Conservation (phyloP, 768 basidiomycete species). For the Termitomyces sp. region DNA sequence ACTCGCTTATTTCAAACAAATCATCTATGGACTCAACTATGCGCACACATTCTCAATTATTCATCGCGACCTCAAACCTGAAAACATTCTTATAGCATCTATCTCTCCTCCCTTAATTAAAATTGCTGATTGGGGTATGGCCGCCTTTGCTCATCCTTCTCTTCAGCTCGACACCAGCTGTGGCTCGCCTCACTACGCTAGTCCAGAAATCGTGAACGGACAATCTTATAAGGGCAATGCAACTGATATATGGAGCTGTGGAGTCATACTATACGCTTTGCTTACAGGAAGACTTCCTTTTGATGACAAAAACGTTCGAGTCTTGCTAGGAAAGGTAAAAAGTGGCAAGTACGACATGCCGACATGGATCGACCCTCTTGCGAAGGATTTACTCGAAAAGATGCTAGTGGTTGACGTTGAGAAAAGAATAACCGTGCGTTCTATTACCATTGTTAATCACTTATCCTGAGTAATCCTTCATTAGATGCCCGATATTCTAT, state of each 20-base stretch:
- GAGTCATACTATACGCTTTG: slow-evolving; percentile 88
- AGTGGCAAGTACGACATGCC: slow-evolving; percentile 83
- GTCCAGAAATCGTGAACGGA: slow-evolving; percentile 93
- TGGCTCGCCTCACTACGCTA: slow-evolving; percentile 95
- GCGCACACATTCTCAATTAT: slow-evolving; percentile 97
- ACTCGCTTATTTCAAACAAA: slow-evolving; percentile 90
- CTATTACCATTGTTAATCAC: not conserved
- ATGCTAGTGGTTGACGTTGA: slow-evolving; percentile 89
- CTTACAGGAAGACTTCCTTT: slow-evolving; percentile 90
- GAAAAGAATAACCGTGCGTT: slow-evolving; percentile 70
- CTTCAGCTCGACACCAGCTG: slow-evolving; percentile 90
- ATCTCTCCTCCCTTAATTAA: slow-evolving; percentile 81
- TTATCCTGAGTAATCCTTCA: not conserved
- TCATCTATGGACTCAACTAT: slow-evolving; percentile 92
- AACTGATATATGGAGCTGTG: slow-evolving; percentile 96
- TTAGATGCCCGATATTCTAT: slow-evolving; percentile 82
- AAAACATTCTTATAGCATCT: slow-evolving; percentile 90
- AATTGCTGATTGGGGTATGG: slow-evolving; percentile 99
- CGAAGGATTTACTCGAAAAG: slow-evolving; percentile 73
- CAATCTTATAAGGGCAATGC: slow-evolving; percentile 84
- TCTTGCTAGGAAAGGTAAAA: slow-evolving; percentile 81
- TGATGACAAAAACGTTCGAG: slow-evolving; percentile 82
- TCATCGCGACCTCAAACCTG: slow-evolving; percentile 96
- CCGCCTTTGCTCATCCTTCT: slow-evolving; percentile 84
- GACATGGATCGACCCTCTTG: slow-evolving; percentile 70